Base-by-base conservation (phyloP, 192 early-diverging fungal species). In the Podochytrium sp. region DNA sequence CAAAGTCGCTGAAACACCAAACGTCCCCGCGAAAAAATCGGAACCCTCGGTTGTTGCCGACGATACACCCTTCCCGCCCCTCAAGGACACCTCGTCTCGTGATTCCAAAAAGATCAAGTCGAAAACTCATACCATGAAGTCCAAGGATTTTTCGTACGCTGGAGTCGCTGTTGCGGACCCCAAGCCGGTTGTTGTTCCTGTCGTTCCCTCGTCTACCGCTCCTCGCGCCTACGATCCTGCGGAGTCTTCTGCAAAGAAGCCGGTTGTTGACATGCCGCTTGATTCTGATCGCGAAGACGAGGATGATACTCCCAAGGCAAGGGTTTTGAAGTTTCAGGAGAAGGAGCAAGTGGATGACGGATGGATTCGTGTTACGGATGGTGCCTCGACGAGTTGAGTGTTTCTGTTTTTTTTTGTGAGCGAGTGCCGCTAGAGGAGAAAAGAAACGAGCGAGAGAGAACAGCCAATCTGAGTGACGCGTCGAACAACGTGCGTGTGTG, bases 291-390 rank as follows among this genome's bases (percentile, higher is more conserved):
- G 47, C 7, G 63, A 65, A 12, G 37, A 18, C 7, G 41, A 65
- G 7, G 25, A 40, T 47, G 12, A 38, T n/a, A 42, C 14, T 25
- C 63, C 37, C 14, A 18, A 16, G 2, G 41, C 63, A 25, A 38
- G 63, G 10, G 63, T 65, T 25, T 30, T 65, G 63, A 65, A 65
- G 30, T 25, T 65, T 25, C 38, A 49, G 7, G 40, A 65, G 2
- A 65, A 47, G 29, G 63, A 65, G 33, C n/a, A 12, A 1, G 25
- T 65, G 41, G 63, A 65, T 27, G 63, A 65, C 3, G 63, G 41
- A 47, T 65, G 63, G 63, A 25, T 23, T 7, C 7, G 52, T 27
- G 52, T 55, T 5, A 43, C 41, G 14, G 42, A 25, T 5, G 63
- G 29, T 16, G 63, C 39, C 2, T 41, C 63, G 14, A 65, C 29